Evolutionary conservation across 2,329 filamentous ascomycete genomes (phyloP), one percentile per base, ranked within the genome.

Genomic region (Arthrocladium fulminans): DNA sequence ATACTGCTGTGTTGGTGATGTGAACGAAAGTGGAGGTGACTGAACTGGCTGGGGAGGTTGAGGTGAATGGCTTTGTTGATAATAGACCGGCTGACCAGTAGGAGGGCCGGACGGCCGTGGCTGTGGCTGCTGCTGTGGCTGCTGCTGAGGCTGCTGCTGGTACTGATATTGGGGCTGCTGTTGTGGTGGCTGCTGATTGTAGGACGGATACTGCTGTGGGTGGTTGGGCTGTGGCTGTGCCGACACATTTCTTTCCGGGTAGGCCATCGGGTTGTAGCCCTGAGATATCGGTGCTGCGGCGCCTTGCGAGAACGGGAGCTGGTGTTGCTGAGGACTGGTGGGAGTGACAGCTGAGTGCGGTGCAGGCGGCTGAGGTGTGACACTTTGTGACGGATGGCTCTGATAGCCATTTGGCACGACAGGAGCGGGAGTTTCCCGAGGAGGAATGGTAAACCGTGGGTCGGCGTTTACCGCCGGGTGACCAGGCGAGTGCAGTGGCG

Each of bases 181-280:
- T 29, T 27, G 51, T 45, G 50, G 51, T 34, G 41, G 29, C 32
- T 39, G 42, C 24, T 41, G 45, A 37, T 29, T 17, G 10, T 48
- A 32, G 17, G 35, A n/a, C 10, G 22, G 29, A 19, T 41, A 42
- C 24, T 40, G 23, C 19, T 48, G 45, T 32, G 25, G 17, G 17
- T 41, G 45, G 13, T 23, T 32, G 19, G 53, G 43, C 23, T 54
- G 53, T 34, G 34, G 39, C 4, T 55, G 50, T n/a, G 24, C 47
- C 2, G 54, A 51, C n/a, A 51, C 50, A 12, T 51, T 49, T 24
- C 55, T 39, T 22, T 57, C 53, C 12, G 70, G 68, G 50, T 73
- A 73, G 42, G 69, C 68, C 70, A 73, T 73, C n/a, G 71, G 71
- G 54, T 73, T 73, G 57, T 73, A 73, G 42, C 65, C 66, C 47